Conservation (phyloP, 108 stramenopile genomes). For the Nannochloropsis gaditana region DNA sequence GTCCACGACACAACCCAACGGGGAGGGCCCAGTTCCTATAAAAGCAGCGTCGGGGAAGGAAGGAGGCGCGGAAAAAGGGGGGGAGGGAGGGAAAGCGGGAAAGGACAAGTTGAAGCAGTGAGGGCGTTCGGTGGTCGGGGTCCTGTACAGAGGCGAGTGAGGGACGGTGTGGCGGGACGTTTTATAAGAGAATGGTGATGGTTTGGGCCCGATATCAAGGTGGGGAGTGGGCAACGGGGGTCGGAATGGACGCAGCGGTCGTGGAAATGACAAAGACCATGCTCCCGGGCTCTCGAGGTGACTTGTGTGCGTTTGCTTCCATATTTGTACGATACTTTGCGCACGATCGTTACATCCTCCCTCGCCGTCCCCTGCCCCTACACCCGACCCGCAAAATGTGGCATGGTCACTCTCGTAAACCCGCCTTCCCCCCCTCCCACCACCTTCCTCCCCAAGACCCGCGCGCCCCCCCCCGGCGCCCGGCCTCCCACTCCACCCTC, state of each 20-base stretch:
- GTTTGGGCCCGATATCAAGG: not conserved
- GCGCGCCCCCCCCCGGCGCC: slow-evolving; percentile 23
- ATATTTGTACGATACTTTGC: not conserved
- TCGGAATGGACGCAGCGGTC: not conserved
- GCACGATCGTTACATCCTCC: not conserved
- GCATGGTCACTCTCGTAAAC: slow-evolving; percentile 40
- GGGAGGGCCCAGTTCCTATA: not conserved
- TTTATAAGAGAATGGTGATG: too few relatives aligned
- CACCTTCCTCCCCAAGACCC: slow-evolving; percentile 32
- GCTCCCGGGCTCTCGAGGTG: too few relatives aligned
- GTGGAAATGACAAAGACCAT: not conserved
- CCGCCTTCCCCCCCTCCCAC: slow-evolving; percentile 29
- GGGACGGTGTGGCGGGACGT: too few relatives aligned
- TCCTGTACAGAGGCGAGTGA: too few relatives aligned
- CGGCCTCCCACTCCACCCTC: slow-evolving; percentile 24
- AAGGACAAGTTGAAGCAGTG: not conserved
- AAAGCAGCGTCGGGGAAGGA: not conserved
- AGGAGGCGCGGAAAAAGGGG: not conserved
- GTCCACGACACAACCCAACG: not conserved
- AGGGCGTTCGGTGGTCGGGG: too few relatives aligned
- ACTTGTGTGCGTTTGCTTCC: too few relatives aligned
- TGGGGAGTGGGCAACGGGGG: not conserved
- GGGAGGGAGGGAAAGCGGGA: not conserved
- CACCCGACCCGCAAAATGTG: slow-evolving; percentile 27
- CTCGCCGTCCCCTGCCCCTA: not conserved